A percentile compares a stretch with the other conserved stretches of the same genome.
phyloP scores from a whole-genome alignment of 2,329 filamentous ascomycete genomes.

The Hortaea werneckii region DNA sequence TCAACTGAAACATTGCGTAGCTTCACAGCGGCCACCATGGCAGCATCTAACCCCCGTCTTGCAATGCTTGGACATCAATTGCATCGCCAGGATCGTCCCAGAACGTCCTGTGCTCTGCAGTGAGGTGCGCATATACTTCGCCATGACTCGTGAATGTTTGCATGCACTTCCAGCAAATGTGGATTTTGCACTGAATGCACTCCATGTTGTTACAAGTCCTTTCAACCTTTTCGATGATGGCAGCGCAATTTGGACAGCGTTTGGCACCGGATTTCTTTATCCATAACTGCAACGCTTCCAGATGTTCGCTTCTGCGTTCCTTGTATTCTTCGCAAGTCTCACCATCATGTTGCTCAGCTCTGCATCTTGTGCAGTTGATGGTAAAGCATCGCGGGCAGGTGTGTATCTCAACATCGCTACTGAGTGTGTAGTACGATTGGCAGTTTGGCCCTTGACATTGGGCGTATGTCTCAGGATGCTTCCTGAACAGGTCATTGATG shows the following conservation, averaged over 20 bases:
- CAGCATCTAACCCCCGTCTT: too few relatives aligned
- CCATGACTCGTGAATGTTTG: neutral
- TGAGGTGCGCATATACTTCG: conserved; percentile 4
- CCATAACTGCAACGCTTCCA: neutral
- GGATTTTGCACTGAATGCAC: conserved; percentile 2
- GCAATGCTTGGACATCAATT: too few relatives aligned
- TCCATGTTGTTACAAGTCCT: conserved; percentile 5
- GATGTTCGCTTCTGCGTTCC: neutral
- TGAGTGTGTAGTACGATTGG: neutral
- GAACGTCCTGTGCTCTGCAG: conserved; percentile 1
- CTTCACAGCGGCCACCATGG: too few relatives aligned
- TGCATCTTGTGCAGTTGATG: conserved; percentile 5
- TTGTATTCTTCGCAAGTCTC: conserved; percentile 5
- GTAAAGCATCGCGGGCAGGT: conserved; percentile 7
- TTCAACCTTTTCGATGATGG: neutral
- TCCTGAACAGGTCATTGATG: neutral
- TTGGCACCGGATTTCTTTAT: conserved; percentile 1
- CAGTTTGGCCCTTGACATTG: conserved; percentile 4
- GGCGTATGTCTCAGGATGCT: conserved; percentile 1
- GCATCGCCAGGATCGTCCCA: neutral
- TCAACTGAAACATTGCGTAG: too few relatives aligned
- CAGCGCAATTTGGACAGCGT: conserved; percentile 3
- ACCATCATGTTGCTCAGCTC: conserved; percentile 1
- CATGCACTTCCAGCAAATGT: conserved; percentile 8
- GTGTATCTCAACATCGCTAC: neutral